Evolutionary conservation across 179 eudicot genomes (phyloP).

Genomic region (Silene coronaria): DNA sequence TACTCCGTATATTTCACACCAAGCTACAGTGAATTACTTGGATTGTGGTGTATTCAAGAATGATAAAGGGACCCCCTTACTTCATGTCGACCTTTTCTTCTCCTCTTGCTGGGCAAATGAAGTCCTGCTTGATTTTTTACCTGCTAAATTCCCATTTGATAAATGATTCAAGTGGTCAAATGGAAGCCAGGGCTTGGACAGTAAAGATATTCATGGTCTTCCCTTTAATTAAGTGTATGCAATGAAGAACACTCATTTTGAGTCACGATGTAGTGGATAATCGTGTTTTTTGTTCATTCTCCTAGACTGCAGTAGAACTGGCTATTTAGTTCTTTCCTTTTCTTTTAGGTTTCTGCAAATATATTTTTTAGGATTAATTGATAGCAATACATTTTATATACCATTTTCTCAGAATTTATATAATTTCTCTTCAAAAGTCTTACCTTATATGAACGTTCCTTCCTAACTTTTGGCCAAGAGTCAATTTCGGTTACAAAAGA

Average conservation of each 20-base stretch:
- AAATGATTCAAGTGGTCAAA: background rate
- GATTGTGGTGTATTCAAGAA: background rate
- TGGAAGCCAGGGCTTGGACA: background rate
- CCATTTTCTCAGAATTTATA: background rate
- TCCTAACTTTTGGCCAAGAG: too few relatives aligned
- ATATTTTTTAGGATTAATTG: background rate
- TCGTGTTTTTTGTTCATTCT: background rate
- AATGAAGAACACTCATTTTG: background rate
- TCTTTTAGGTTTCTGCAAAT: background rate
- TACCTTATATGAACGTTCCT: too few relatives aligned
- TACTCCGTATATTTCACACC: background rate
- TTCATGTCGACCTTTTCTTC: background rate
- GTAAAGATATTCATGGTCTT: background rate
- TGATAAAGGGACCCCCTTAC: background rate
- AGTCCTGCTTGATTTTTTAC: background rate
- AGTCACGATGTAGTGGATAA: background rate
- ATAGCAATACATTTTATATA: background rate
- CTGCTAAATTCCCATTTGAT: background rate
- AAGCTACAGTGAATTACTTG: background rate
- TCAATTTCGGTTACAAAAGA: too few relatives aligned
- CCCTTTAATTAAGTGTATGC: background rate
- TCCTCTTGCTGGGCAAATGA: background rate
- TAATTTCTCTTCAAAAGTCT: background rate
- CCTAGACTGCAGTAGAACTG: background rate
- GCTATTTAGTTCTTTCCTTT: background rate